phyloP scores from a whole-genome alignment of 495 filamentous ascomycete species.

The Clohesyomyces aquaticus region DNA sequence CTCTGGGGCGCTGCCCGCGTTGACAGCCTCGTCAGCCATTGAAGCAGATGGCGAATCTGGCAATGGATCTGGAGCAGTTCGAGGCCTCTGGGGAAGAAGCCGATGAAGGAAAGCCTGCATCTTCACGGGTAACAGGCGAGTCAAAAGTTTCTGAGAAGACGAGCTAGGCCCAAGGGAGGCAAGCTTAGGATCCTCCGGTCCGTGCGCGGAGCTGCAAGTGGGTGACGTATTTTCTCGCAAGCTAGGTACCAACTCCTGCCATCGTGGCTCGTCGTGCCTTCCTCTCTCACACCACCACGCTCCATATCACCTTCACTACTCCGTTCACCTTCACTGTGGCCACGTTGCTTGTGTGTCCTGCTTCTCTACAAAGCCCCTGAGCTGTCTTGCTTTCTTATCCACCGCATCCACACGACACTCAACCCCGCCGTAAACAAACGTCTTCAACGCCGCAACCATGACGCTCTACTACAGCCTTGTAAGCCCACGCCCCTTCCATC shows the following conservation, averaged over 20 bases:
- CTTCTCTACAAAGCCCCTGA: background rate
- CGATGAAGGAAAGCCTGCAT: background rate
- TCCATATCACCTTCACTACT: background rate
- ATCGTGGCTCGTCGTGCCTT: background rate
- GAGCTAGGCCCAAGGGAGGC: background rate
- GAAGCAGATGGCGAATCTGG: background rate
- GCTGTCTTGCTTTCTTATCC: background rate
- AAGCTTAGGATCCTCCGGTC: background rate
- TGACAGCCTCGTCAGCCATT: constrained; percentile 5
- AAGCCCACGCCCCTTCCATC: constrained; percentile 51
- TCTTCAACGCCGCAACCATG: constrained; percentile 63
- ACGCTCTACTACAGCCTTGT: constrained; percentile 99
- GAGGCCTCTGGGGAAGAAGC: background rate
- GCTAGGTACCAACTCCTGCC: constrained; percentile 21
- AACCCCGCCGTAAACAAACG: constrained; percentile 16
- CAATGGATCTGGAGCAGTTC: background rate
- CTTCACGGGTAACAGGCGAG: background rate
- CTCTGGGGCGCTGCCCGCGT: constrained; percentile 5
- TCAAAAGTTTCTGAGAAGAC: background rate
- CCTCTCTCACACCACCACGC: constrained; percentile 1
- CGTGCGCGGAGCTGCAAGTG: background rate
- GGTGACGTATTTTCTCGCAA: constrained; percentile 28
- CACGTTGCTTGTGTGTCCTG: background rate
- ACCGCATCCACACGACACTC: constrained; percentile 13
- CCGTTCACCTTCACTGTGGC: background rate